These are phyloP conservation scores for Colletotrichum gloeosporioides DNA, from an alignment of 2,329 filamentous ascomycete genomes.

Conservation along the genomic window DNA sequence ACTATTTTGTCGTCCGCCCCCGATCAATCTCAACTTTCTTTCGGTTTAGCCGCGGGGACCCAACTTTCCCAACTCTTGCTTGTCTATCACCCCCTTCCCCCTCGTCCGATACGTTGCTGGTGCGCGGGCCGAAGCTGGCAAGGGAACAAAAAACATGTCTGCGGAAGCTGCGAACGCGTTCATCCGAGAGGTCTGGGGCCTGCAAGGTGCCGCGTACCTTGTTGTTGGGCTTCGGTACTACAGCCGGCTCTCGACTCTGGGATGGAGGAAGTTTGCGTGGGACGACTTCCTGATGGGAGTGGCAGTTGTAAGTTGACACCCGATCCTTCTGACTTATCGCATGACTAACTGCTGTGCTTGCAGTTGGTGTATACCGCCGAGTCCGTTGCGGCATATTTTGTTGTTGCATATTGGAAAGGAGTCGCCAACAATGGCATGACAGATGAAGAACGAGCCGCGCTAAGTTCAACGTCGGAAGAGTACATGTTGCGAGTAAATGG, in stretches of 20 bases:
- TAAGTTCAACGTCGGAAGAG: conserved; percentile 39
- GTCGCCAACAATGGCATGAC: conserved; percentile 58
- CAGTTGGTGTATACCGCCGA: conserved; percentile 22
- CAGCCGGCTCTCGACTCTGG: conserved; percentile 1
- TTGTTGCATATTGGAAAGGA: conserved; percentile 45
- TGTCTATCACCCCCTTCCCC: not conserved
- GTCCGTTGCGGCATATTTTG: conserved; percentile 32
- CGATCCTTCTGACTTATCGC: not conserved
- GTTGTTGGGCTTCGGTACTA: conserved; percentile 20
- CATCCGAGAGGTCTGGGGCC: conserved; percentile 21
- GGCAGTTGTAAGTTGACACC: not conserved
- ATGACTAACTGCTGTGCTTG: not conserved
- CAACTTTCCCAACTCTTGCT: not conserved
- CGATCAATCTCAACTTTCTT: not conserved
- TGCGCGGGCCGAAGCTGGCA: not conserved
- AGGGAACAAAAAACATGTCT: not conserved
- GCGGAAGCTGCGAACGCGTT: conserved; percentile 2
- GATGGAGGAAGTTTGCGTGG: conserved; percentile 8
- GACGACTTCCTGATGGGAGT: conserved; percentile 17
- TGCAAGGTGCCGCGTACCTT: conserved; percentile 15
- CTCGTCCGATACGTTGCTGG: not conserved
- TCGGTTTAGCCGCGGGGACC: not conserved
- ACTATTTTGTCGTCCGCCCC: not conserved
- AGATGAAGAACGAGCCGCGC: conserved; percentile 43
- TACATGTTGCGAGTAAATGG: conserved; percentile 46